These are phyloP conservation scores for Chytriomyces sp. DNA, from an alignment of 192 early-diverging fungal species.

Conservation along the genomic window DNA sequence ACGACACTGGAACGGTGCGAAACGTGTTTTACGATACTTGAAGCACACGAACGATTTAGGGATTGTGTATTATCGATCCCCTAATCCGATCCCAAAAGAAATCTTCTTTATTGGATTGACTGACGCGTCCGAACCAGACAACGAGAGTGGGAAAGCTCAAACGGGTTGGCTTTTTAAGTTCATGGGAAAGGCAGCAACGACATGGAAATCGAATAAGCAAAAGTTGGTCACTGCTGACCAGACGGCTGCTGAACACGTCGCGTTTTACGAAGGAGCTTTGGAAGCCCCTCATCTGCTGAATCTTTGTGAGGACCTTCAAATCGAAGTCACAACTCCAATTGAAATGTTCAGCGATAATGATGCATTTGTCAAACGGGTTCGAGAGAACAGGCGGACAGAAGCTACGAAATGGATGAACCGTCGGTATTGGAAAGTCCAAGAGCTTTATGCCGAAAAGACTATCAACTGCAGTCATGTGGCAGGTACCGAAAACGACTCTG, in stretches of 20 bases:
- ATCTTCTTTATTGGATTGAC: background rate
- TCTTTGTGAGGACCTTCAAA: slow-evolving; percentile 1
- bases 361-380: background rate
- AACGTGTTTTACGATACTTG: background rate
- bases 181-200: background rate
- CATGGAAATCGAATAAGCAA: slow-evolving; percentile 8
- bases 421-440: slow-evolving; percentile 16
- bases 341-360: slow-evolving; percentile 9
- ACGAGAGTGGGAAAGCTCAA: slow-evolving; percentile 15
- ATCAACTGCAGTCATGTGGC: background rate
- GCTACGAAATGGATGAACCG: slow-evolving; percentile 6
- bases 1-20: slow-evolving; percentile 1
- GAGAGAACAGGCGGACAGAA: background rate
- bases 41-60: background rate
- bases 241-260: slow-evolving; percentile 12
- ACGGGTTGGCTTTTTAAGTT: slow-evolving; percentile 5
- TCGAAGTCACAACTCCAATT: background rate
- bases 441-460: background rate
- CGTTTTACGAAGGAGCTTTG: slow-evolving; percentile 1
- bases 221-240: slow-evolving; percentile 12
- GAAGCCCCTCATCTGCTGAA: slow-evolving; percentile 5
- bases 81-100: slow-evolving; percentile 3
- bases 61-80: background rate
- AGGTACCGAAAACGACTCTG: background rate
- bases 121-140: background rate